phyloP scores from a whole-genome alignment of 805 yeast species.

The Pichia rugopelliculosa region DNA sequence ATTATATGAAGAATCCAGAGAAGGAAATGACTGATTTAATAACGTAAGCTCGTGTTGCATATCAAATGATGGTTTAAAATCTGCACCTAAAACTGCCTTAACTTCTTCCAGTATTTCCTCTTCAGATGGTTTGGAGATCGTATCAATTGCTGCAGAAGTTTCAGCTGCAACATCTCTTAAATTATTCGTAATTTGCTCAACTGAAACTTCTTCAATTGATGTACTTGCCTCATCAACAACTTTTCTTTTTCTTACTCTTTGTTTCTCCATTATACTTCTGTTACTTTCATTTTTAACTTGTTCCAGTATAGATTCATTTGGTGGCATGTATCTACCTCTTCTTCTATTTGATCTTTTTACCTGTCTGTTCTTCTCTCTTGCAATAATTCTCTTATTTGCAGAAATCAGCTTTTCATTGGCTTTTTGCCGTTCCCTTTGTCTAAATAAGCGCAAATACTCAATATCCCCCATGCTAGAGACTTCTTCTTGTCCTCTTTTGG shows the following conservation, averaged over 20 bases:
- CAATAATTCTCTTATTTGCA: neutral
- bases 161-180: neutral
- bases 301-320: constrained; percentile 8
- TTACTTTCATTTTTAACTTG: constrained; percentile 6
- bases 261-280: neutral
- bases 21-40: constrained; percentile 25
- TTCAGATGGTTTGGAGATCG: neutral
- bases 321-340: neutral
- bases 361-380: neutral
- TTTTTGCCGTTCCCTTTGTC: no score
- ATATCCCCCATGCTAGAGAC: neutral
- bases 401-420: no score
- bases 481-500: no score
- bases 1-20: constrained; percentile 28
- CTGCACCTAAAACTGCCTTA: neutral
- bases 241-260: neutral
- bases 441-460: no score
- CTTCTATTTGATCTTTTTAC: neutral
- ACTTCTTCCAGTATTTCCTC: constrained; percentile 8
- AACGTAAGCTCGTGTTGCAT: constrained; percentile 30
- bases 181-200: neutral
- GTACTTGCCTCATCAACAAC: neutral
- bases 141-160: neutral
- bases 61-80: constrained; percentile 12
- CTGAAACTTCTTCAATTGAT: neutral